phyloP scores from a whole-genome alignment of 75 land plant species.

The Cupressus sempervirens region DNA sequence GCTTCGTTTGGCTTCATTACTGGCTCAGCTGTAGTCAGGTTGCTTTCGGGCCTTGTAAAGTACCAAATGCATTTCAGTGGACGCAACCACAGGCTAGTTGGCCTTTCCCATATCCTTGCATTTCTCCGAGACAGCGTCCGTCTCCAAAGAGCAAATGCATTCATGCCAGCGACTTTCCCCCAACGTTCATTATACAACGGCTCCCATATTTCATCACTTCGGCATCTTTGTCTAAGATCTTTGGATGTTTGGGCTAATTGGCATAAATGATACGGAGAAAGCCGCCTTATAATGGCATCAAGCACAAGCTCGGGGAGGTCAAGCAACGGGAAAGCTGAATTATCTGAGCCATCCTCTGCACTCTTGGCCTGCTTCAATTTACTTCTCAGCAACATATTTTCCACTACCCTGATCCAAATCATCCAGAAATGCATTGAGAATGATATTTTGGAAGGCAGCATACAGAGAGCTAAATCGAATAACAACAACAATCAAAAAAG shows the following conservation, averaged over 20 bases:
- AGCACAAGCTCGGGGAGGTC: conserved; percentile 49
- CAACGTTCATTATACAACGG: conserved; percentile 29
- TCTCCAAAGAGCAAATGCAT: conserved; percentile 37
- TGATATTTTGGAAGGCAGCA: not conserved
- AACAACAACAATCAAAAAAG: not conserved
- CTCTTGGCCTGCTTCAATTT: conserved; percentile 19
- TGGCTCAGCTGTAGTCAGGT: not conserved
- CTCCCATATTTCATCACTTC: conserved; percentile 46
- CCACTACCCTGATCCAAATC: not conserved
- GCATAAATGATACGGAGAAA: conserved; percentile 25
- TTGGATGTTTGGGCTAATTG: conserved; percentile 36
- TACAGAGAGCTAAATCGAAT: not conserved
- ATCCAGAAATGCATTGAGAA: too few relatives aligned
- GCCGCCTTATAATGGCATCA: conserved; percentile 27
- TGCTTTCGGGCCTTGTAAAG: conserved; percentile 13
- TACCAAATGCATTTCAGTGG: conserved; percentile 40
- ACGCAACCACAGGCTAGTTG: conserved; percentile 18
- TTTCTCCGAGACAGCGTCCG: not conserved
- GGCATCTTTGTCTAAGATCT: conserved; percentile 28
- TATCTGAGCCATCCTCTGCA: conserved; percentile 10
- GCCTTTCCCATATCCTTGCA: conserved; percentile 10
- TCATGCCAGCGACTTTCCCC: conserved; percentile 28
- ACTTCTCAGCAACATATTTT: conserved; percentile 5
- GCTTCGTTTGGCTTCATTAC: conserved; percentile 3
- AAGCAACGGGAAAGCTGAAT: conserved; percentile 17